Evolutionary conservation across 331 rosid genomes (phyloP).

Genomic region (Spiraea crenata): DNA sequence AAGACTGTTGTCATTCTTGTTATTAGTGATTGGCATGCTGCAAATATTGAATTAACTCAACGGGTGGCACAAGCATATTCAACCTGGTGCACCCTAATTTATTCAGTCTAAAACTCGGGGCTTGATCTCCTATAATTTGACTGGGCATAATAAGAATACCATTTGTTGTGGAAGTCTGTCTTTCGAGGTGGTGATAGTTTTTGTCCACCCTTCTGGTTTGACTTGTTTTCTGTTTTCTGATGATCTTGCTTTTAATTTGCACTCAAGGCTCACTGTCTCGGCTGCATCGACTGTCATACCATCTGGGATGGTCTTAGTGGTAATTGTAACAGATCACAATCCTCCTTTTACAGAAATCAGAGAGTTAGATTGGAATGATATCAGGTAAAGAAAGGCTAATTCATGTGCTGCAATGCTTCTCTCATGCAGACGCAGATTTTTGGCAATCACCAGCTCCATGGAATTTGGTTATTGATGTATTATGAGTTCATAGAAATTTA

Average conservation of each 20-base stretch:
- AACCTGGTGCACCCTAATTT: conserved; percentile 41
- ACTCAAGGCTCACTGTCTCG: not conserved
- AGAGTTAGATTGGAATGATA: no score
- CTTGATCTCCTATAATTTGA: no score
- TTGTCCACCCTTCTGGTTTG: conserved; percentile 12
- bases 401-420: no score
- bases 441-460: not conserved
- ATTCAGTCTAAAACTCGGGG: conserved; percentile 10
- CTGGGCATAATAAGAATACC: not conserved
- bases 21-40: conserved; percentile 43
- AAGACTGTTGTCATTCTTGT: conserved; percentile 41
- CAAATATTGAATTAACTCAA: conserved; percentile 20
- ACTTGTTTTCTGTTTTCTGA: not conserved
- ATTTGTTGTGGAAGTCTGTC: not conserved
- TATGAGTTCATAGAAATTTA: no score
- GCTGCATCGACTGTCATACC: not conserved
- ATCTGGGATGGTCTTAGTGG: not conserved
- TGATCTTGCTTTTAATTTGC: not conserved
- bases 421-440: not conserved
- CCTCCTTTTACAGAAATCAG: not conserved
- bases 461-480: not conserved
- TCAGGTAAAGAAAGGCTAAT: no score
- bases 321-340: not conserved
- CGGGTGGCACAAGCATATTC: conserved; percentile 25
- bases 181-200: not conserved